Evolutionary conservation across 148 eudicot genomes (phyloP), one percentile per base, ranked within the genome.

Genomic region (Amaranthus palmeri): DNA sequence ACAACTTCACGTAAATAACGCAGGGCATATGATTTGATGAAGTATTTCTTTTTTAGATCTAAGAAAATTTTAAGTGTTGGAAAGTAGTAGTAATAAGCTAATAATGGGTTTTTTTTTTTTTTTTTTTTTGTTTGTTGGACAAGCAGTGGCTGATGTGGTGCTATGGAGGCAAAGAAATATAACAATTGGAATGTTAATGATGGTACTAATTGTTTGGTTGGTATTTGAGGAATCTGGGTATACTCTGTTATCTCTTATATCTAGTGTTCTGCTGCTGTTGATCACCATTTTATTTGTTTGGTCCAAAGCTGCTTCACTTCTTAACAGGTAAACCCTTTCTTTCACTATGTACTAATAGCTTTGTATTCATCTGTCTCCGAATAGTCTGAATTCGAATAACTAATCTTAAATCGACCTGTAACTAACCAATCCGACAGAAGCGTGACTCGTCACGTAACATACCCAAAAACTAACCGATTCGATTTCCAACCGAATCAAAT

Each of bases 261-360:
- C 95, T 36, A 87, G 79, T 79, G 96, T 93, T 77, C 73, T 90
- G 64, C 82, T 93, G 72, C 96, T 90, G 74, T 80, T 93, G 62
- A 53, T 93, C 62, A 76, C 90, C 61, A 86, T 93, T 73, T 83
- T 93, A 1, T 93, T 90, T 70, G 73, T 90, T 17, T 93, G 98
- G 98, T 91, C 98, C 41, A 93, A 93, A 83, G 83, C 98, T 54
- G 96, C 98, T 12, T 83, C 90, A 54, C 83, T 90, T 85, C 81
- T 93, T 12, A 88, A 88, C 80, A 81, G 96, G 98, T 93, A 78
- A 72, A 3, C 58, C 41, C 36, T 13, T 36, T n/a, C 67, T 45
- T 72, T 25, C 1, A 25, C 36, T 25, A 25, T 25, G 36, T 25
- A 25, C 36, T 25, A 25, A 0, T 0, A 25, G 36, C 2, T 25